Base-by-base conservation (phyloP, 495 filamentous ascomycete genomes). In the Trichoderma virens region DNA sequence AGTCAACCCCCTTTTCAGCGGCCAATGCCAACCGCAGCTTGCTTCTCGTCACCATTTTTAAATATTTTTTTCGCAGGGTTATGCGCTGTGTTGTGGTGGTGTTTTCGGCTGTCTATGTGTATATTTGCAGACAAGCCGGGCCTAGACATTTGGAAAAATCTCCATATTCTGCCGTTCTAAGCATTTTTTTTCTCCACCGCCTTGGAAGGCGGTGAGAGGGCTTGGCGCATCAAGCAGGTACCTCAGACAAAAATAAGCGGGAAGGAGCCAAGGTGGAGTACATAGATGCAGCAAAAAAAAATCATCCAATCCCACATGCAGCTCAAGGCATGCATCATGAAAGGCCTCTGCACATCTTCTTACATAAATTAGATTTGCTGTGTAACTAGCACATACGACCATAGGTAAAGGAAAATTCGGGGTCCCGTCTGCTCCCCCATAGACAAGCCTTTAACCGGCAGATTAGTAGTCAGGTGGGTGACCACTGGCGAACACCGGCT, bases 21-120 rank as follows among this genome's bases (percentile, higher is more conserved):
- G 86, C 85, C 8, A 91, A 80, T 38, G 88, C 87, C 67, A 82
- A 76, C 65, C 86, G 78, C 25, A 90, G 75, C 72, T 86, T 88
- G 72, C 88, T 86, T 72, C 84, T 84, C 67, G 83, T 86, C 41
- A 76, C 80, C 86, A 88, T 70, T 41, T 66, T 28, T n/a, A 16
- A 13, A 35, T 35, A 3, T 35, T 47, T n/a, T 47, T 25, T n/a
- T 23, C 9, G 0, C 23, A 5, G 43, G 43, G 20, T 20, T 47
- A 23, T 20, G n/a, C 23, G 18, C 8, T 47, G 18, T 5, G 9
- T 6, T 35, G n/a, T 5, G 23, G 43, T 20, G 18, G 16, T 20
- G 16, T 20, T 47, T 47, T 47, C n/a, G 16, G 18, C 20, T 23
- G 5, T 23, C 20, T 25, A 9, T 20, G 43, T 6, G 18, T 2